phyloP scores from a whole-genome alignment of 495 filamentous ascomycete species.

The Rusavskia elegans region DNA sequence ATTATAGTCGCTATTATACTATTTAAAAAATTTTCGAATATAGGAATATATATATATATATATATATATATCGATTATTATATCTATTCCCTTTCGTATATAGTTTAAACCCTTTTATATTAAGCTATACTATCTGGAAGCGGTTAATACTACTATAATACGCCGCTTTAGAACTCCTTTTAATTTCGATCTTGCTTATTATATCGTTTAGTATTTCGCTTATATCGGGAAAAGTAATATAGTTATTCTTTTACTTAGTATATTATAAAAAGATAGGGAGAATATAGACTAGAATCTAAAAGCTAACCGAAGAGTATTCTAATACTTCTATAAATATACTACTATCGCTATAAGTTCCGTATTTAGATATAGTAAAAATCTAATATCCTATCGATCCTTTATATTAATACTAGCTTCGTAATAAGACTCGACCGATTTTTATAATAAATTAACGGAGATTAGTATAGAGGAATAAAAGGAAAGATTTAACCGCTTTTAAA shows the following conservation, averaged over 20 bases:
- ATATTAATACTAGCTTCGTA: background rate
- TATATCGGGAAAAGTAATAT: background rate
- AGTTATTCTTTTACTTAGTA: background rate
- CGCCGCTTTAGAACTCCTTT: background rate
- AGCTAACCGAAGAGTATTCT: background rate
- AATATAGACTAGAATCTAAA: background rate
- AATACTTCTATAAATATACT: background rate
- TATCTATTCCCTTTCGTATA: background rate
- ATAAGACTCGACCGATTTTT: too few species aligned
- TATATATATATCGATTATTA: background rate
- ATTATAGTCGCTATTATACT: background rate
- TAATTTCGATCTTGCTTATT: background rate
- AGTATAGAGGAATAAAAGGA: too few species aligned
- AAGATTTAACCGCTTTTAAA: too few species aligned
- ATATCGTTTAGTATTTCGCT: background rate
- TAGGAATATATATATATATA: too few species aligned
- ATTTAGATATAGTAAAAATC: background rate
- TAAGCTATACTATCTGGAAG: background rate
- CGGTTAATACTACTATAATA: background rate
- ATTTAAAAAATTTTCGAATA: background rate
- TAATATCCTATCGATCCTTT: background rate
- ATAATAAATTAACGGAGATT: too few species aligned
- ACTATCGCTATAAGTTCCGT: background rate
- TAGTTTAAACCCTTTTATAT: background rate
- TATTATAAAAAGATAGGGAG: background rate